Percentiles rank a stretch among this genome's conserved stretches.
These are phyloP conservation scores for Eragrostis nindensis DNA, from an alignment of 176 grass and related monocot genomes.

Conservation along the genomic window DNA sequence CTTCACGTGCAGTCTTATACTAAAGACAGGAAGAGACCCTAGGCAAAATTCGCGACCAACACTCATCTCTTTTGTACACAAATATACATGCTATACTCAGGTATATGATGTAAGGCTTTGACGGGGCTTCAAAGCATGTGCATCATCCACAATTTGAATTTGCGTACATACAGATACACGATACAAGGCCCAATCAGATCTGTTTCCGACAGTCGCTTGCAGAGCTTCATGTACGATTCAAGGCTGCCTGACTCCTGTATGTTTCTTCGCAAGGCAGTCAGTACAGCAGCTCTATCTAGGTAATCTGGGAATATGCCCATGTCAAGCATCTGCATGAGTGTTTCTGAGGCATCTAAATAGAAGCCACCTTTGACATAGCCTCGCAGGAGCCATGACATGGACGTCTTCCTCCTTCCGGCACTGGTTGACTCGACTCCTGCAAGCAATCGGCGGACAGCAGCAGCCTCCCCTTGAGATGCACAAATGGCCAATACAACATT, in stretches of 20 bases:
- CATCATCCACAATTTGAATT: constrained; percentile 86
- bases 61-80: too few species aligned
- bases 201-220: constrained; percentile 71
- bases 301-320: constrained; percentile 79
- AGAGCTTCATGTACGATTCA: constrained; percentile 78
- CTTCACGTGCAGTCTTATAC: too few species aligned
- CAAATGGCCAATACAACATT: constrained; percentile 91
- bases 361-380: constrained; percentile 92
- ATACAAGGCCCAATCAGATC: constrained; percentile 80
- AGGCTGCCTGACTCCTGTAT: constrained; percentile 81
- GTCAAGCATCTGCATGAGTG: constrained; percentile 77
- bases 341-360: constrained; percentile 77
- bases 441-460: constrained; percentile 72
- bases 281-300: constrained; percentile 81
- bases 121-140: constrained; percentile 79
- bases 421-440: constrained; percentile 74
- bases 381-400: constrained; percentile 86
- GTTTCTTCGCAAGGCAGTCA: constrained; percentile 66
- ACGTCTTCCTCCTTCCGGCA: constrained; percentile 65
- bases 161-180: constrained; percentile 80
- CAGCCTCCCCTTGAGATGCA: constrained; percentile 84
- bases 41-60: too few species aligned
- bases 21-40: too few species aligned
- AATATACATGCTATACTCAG: too few species aligned
- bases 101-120: too few species aligned